phyloP scores from a whole-genome alignment of 2,329 filamentous ascomycete species.

The Penicillium corylophilum region DNA sequence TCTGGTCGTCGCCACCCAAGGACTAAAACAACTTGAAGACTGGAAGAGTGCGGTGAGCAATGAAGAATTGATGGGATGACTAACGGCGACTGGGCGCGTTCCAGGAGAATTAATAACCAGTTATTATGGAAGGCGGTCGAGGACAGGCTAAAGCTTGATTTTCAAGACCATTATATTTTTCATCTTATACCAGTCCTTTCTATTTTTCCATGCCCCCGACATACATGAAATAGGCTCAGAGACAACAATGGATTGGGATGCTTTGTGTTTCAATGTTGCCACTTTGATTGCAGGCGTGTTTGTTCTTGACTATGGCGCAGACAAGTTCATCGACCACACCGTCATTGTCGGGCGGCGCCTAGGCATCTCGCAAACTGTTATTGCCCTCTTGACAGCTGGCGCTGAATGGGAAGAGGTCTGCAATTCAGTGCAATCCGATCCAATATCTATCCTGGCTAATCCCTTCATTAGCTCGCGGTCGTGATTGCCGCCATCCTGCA shows the following conservation, averaged over 20 bases:
- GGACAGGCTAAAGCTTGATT: too few species aligned
- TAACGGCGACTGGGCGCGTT: too few species aligned
- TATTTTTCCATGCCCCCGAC: too few species aligned
- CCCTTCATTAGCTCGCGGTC: slow-evolving; percentile 44
- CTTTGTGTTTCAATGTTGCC: slow-evolving; percentile 38
- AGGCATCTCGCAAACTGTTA: slow-evolving; percentile 48
- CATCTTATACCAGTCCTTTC: too few species aligned
- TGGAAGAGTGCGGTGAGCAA: too few species aligned
- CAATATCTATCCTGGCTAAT: not conserved
- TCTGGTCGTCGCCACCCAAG: too few species aligned
- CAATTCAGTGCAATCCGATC: not conserved
- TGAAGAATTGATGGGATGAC: too few species aligned
- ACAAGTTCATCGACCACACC: slow-evolving; percentile 55
- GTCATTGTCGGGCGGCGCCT: slow-evolving; percentile 48
- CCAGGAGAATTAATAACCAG: too few species aligned
- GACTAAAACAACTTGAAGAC: too few species aligned
- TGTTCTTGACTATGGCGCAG: slow-evolving; percentile 53
- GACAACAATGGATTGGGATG: slow-evolving; percentile 7
- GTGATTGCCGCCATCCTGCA: slow-evolving; percentile 50
- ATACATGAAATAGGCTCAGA: not conserved
- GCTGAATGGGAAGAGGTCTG: slow-evolving; percentile 57
- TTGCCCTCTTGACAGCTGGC: slow-evolving; percentile 54
- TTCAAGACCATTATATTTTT: too few species aligned
- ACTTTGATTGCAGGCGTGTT: slow-evolving; percentile 47
- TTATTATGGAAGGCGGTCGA: too few species aligned